Evolutionary conservation across 2,329 filamentous ascomycete species (phyloP), one percentile per base, ranked within the genome.

Genomic region (Neophaeococcomyces aloes): DNA sequence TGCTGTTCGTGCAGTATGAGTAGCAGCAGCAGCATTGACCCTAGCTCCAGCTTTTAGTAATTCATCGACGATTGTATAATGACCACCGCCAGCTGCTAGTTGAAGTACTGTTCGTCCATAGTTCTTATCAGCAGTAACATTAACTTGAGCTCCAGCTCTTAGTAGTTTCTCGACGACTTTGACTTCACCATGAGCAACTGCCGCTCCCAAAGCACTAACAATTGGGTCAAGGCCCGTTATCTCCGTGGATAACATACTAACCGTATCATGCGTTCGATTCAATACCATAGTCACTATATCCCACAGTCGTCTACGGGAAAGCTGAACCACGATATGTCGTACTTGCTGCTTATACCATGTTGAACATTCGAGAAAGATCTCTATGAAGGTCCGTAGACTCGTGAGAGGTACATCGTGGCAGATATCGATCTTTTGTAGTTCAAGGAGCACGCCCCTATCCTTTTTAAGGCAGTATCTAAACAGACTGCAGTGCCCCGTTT

Each of bases 81-180:
- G 36, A n/a, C 49, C 47, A 10, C 46, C 25, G 36, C 54, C 55
- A 1, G 61, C 60, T 10, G 23, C 23, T 27, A 10, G 5, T 27
- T 27, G 23, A 27, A 27, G 23, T 27, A 10, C 23, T 27, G 23
- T 27, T 27, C 23, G 23, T 6, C 23, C 23, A 27, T 27, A 5
- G 10, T 27, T 6, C 10, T 10, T 27, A 27, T 5, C 23, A 27
- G 23, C 23, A 33, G 31, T n/a, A 33, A 13, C 17, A 33, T 48
- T 42, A 29, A 48, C 29, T 23, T 47, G 34, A 21, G 45, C 45
- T 25, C 42, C 45, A 29, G 37, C 25, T 19, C 13, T 40, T 8
- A 51, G 48, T 37, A 51, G 34, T 7, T 36, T 34, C 23, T 27
- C 23, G 10, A 27, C 23, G 5, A 27, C 23, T 27, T 27, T 10